These are phyloP conservation scores for Hymenoscyphus scutula DNA, from an alignment of 2,329 filamentous ascomycete genomes.

Conservation along the genomic window DNA sequence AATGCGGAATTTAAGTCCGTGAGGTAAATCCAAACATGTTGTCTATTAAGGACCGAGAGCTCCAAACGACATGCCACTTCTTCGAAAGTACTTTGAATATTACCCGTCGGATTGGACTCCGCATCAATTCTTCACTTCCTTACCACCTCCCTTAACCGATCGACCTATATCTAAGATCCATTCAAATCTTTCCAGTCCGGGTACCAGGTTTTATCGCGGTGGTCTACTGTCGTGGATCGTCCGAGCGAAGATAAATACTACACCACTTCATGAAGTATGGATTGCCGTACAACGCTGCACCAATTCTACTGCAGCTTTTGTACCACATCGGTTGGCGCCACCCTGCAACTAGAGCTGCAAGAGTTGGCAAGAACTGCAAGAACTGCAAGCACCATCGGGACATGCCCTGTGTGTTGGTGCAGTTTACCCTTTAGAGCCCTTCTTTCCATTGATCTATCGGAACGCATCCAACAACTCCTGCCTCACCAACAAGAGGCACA, in stretches of 20 bases:
- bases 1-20: not conserved
- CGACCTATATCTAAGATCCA: not conserved
- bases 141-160: not conserved
- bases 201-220: not conserved
- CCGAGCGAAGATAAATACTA: not conserved
- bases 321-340: not conserved
- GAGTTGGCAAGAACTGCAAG: not conserved
- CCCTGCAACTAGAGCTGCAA: not conserved
- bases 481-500: not conserved
- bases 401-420: not conserved
- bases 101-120: not conserved
- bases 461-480: slow-evolving; percentile 4
- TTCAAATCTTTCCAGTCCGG: not conserved
- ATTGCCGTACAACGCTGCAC: not conserved
- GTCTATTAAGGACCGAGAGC: no score
- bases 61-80: not conserved
- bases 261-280: not conserved
- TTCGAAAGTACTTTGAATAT: no score
- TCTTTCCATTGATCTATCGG: slow-evolving; percentile 7
- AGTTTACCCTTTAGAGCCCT: not conserved
- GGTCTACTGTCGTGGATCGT: not conserved
- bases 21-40: no score
- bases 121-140: not conserved
- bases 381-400: not conserved
- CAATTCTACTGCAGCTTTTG: not conserved